Percentiles rank a stretch among this genome's conserved stretches.
phyloP scores from a whole-genome alignment of 495 filamentous ascomycete genomes.

The Astrothelium subdiscretum region DNA sequence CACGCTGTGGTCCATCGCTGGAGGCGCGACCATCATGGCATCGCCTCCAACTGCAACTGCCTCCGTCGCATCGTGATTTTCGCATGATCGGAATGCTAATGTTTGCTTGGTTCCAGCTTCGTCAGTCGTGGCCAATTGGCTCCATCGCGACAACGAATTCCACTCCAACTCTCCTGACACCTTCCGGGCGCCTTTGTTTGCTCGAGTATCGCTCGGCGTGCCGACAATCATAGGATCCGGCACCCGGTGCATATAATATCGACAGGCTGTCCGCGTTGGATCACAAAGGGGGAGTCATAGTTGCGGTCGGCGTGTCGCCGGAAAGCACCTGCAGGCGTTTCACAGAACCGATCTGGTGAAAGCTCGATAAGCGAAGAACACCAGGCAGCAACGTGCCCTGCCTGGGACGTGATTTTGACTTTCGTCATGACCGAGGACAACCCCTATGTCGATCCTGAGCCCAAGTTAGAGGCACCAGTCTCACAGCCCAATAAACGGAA shows the following conservation, averaged over 20 bases:
- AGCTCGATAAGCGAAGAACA: neutral
- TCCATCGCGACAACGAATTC: neutral
- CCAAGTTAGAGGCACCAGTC: neutral
- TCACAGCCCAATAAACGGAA: conserved; percentile 26
- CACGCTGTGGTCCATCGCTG: neutral
- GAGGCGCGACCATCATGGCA: neutral
- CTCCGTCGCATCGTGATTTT: neutral
- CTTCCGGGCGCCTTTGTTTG: neutral
- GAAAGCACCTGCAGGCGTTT: neutral
- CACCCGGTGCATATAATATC: neutral
- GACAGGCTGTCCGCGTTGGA: neutral
- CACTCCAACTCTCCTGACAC: neutral
- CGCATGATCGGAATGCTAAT: neutral
- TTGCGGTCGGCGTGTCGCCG: neutral
- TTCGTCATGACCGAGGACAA: neutral
- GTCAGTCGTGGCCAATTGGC: neutral
- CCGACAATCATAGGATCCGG: neutral
- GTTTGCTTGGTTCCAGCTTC: neutral
- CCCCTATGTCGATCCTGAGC: neutral
- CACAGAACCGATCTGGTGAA: neutral
- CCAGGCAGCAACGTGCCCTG: neutral
- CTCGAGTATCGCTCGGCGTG: neutral
- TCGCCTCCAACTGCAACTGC: neutral
- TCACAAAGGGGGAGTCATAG: neutral
- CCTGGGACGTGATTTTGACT: neutral